Conservation (phyloP, 495 filamentous ascomycete genomes). For the Astrothelium subdiscretum region DNA sequence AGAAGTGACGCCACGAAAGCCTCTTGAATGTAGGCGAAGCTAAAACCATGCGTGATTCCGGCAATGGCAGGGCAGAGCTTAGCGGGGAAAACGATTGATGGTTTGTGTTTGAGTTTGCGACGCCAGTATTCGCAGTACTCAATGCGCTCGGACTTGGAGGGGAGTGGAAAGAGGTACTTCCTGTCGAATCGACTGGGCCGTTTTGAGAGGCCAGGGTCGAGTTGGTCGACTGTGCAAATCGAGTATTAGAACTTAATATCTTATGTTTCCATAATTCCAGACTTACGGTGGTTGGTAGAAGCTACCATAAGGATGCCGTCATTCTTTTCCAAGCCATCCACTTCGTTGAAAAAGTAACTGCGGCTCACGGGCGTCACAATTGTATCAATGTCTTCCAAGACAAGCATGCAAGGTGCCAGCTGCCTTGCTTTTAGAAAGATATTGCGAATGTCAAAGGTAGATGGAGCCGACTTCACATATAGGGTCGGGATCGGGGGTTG, state of each 20-base stretch:
- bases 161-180: constrained; percentile 28
- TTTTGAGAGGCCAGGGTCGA: constrained; percentile 27
- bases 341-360: constrained; percentile 60
- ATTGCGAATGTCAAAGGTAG: constrained; percentile 18
- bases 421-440: constrained; percentile 25
- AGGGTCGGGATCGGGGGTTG: constrained; percentile 33
- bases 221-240: constrained; percentile 15
- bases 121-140: constrained; percentile 27
- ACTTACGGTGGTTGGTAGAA: constrained; percentile 23
- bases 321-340: constrained; percentile 49
- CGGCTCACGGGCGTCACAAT: constrained; percentile 41
- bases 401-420: constrained; percentile 36
- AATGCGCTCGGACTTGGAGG: constrained; percentile 18
- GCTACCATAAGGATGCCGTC: constrained; percentile 31
- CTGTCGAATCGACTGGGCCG: constrained; percentile 29
- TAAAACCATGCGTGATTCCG: constrained; percentile 13
- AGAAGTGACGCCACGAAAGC: constrained; percentile 21
- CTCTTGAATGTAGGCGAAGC: constrained; percentile 21
- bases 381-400: constrained; percentile 60
- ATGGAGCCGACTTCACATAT: constrained; percentile 39
- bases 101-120: constrained; percentile 16
- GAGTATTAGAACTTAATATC: background rate
- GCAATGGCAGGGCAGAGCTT: constrained; percentile 16
- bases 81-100: constrained; percentile 13
- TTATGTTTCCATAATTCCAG: background rate